Base-by-base conservation (phyloP, 2,329 filamentous ascomycete genomes). In the Cryphonectria radicalis region DNA sequence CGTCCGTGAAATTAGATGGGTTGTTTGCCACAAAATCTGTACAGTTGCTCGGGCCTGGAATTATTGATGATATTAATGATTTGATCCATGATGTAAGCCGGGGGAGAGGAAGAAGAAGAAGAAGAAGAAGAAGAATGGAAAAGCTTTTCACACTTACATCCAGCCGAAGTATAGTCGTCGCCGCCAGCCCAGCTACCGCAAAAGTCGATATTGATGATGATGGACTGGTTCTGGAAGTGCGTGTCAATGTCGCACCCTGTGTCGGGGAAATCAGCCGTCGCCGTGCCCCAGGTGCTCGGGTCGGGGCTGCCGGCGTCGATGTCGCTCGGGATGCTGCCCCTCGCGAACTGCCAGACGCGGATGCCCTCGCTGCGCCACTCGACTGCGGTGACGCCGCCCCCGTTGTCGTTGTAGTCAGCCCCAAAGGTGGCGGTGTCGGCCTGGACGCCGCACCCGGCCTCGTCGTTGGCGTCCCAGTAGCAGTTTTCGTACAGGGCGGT, bases 181-280 rank as follows among this genome's bases (percentile, higher is more conserved):
- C 71, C 64, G 63, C 85, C 85, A 4, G 86, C 86, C 74, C 88
- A 82, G 57, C 86, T 78, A 0, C 90, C 90, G 74, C 90, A 92
- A 10, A 92, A 79, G 77, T 90, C 87, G 73, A 92, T 91, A 75
- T 92, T 91, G 59, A 85, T 85, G 73, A 92, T 85, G 74, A 92
- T 91, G 74, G 88, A 90, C 77, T 90, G 86, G 76, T 92, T 92
- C 68, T 79, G 82, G 78, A 92, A 92, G 76, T 91, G 88, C 4
- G 80, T 82, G 7, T 79, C 78, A 66, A 92, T 88, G 71, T 89
- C 81, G 79, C 90, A 92, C 63, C 86, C 78, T 0, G 90, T 92
- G 74, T 81, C 84, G 19, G 90, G 90, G 77, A 92, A 92, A 72
- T 92, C 90, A 1, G 90, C 89, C 8, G 87, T 76, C 0, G 91